Base-by-base conservation (phyloP, 2,329 filamentous ascomycete genomes). In the Colletotrichum echinochloae region DNA sequence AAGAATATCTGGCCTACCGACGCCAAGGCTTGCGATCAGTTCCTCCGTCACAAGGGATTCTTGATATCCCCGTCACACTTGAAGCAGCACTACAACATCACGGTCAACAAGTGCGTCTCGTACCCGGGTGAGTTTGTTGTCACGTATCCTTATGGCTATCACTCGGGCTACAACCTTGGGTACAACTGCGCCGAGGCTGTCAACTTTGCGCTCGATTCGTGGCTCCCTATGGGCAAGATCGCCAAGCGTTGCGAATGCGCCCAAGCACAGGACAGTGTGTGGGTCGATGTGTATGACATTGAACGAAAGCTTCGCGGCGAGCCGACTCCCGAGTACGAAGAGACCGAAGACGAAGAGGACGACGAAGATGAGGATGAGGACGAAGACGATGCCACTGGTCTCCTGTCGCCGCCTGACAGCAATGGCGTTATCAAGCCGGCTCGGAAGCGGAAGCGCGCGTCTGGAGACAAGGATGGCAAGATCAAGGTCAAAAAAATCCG, bases 181-280 rank as follows among this genome's bases (percentile, higher is more conserved):
- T 99, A 99, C 84, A 99, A 99, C 79, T 99, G 96, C 81, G 96
- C 96, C 35, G 96, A 99, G 79, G 97, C 96, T 9, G 96, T 99
- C 83, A 99, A 99, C 79, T 99, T 99, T 80, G 96, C 95, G 6
- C 91, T 97, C 11, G 95, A 98, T 74, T 92, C 94, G 37, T 99
- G 96, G 96, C 83, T 99, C 55, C 92, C 97, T 60, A 98, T 96
- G 85, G 96, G 95, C 28, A 94, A 94, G 76, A 94, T 97, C 75
- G 96, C 96, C 20, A 97, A 98, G 82, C 97, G 96, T 80, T 99
- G 96, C 81, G 92, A 98, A 77, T 99, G 96, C 78, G 94, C 96
- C 76, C 89, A 96, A 70, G 95, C 97, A 74, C 91, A 97, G 71
- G 96, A 99, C 83, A 98, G 95, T 77, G 96, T 99, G 4, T 99